phyloP scores from a whole-genome alignment of 495 filamentous ascomycete genomes.

The Penicillium lividum region DNA sequence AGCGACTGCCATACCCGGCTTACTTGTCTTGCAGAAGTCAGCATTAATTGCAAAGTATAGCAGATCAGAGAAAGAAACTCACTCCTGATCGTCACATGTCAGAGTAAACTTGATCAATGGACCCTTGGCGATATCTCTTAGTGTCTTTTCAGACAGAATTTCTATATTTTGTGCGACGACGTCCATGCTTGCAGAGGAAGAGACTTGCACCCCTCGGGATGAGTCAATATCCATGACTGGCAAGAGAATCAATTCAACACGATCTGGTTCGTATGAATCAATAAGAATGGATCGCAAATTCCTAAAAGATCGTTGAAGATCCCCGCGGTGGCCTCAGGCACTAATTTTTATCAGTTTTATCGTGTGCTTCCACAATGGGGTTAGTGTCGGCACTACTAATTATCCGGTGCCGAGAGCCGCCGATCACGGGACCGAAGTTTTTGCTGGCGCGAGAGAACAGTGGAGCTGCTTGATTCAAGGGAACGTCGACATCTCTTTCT shows the following conservation, averaged over 20 bases:
- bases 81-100: constrained; percentile 40
- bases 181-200: constrained; percentile 33
- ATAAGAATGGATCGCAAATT: constrained; percentile 8
- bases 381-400: constrained; percentile 32
- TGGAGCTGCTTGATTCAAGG: constrained; percentile 30
- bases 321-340: constrained; percentile 31
- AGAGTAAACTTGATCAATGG: constrained; percentile 39
- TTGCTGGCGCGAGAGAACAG: constrained; percentile 35
- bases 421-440: constrained; percentile 48
- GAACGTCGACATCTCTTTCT: constrained; percentile 24
- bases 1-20: constrained; percentile 40
- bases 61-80: not conserved
- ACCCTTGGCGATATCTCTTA: constrained; percentile 42
- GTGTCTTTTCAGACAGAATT: constrained; percentile 38
- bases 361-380: constrained; percentile 24
- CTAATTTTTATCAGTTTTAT: constrained; percentile 28
- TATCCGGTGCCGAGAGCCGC: constrained; percentile 18
- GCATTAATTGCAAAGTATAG: not conserved
- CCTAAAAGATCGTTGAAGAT: constrained; percentile 18
- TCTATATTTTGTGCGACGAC: constrained; percentile 39
- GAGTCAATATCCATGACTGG: constrained; percentile 29
- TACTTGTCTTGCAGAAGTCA: constrained; percentile 33
- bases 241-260: constrained; percentile 8
- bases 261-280: not conserved
- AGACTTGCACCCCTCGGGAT: constrained; percentile 13